Percentiles rank a stretch among this genome's conserved stretches.
Evolutionary conservation across 148 eudicot genomes (phyloP).

Genomic region (Nepenthes gracilis): DNA sequence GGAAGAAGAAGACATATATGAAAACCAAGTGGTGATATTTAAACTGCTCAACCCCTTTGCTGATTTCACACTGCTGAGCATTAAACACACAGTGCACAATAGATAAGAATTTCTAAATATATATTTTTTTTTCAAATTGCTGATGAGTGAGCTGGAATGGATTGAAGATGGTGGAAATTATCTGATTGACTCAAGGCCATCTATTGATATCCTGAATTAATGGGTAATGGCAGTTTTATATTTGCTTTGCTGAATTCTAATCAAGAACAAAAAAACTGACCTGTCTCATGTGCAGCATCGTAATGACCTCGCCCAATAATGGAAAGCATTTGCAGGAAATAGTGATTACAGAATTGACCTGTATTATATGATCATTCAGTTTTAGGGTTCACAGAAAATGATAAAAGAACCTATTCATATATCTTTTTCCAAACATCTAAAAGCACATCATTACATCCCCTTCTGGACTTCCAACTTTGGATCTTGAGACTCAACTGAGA

Average conservation of each 20-base stretch:
- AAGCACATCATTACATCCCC: too few relatives aligned
- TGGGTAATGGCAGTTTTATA: conserved; percentile 42
- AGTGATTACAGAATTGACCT: conserved; percentile 90
- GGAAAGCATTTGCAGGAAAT: conserved; percentile 81
- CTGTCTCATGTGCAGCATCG: conserved; percentile 67
- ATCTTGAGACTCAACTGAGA: too few relatives aligned
- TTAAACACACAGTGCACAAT: not conserved
- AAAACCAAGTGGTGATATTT: too few relatives aligned
- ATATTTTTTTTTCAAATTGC: not conserved
- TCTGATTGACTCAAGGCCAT: too few relatives aligned
- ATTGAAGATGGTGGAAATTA: not conserved
- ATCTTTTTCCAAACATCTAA: too few relatives aligned
- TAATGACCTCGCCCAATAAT: conserved; percentile 62
- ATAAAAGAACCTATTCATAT: not conserved
- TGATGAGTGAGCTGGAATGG: not conserved
- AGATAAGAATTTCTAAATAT: not conserved
- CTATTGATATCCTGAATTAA: conserved; percentile 36
- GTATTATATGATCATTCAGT: conserved; percentile 4
- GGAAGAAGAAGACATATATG: too few relatives aligned
- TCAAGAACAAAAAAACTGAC: conserved; percentile 21
- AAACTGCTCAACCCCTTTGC: too few relatives aligned
- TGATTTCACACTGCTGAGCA: too few relatives aligned
- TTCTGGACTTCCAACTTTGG: too few relatives aligned
- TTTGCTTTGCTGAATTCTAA: not conserved
- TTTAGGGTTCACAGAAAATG: not conserved